Base-by-base conservation (phyloP, 169 alveolate genomes). In the Besnoitia besnoiti region DNA sequence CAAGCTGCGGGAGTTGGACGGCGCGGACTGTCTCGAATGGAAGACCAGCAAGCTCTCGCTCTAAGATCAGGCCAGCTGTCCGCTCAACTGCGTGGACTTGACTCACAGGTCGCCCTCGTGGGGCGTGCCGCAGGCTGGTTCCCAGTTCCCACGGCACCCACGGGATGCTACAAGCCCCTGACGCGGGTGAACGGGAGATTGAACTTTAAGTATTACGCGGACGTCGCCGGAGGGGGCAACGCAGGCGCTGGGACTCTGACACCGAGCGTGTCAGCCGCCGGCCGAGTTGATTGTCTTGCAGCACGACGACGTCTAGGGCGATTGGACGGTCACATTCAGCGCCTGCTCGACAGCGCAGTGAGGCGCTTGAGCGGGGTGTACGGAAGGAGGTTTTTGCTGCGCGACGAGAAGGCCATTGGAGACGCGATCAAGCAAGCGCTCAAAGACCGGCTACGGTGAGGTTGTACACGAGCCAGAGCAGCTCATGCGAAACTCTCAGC, bases 351-450 rank as follows among this genome's bases (percentile, higher is more conserved):
- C 21, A 37, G 19, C 19, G 1, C 87, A 1, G 40, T 77, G 49
- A 19, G 87, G 37, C 50, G 87, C 33, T 35, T 77, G 44, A 42
- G 87, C 30, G 87, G 59, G 42, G 87, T 42, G 44, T 77, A 77
- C 21, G 87, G 87, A 16, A 16, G 87, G 40, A 37, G 87, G 14
- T 27, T 77, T 77, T 35, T 21, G 21, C 47, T 77, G 59, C 37
- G 44, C 55, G 87, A 77, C 55, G 87, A 77, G 87, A 42, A 37
- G 2, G 87, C 50, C 21, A 77, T 77, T 27, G n/a, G 87, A 4
- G 49, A 37, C 44, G 40, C 59, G 37, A 37, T 77, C 37, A 77
- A 77, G 37, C 87, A 35, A 19, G 87, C 87, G 4, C 47, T 77
- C 19, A 77, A 77, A 44, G 87, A 77, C 59, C 55, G 87, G 30